phyloP scores from a whole-genome alignment of 106 monocot species.

The Dendrobium nobile region DNA sequence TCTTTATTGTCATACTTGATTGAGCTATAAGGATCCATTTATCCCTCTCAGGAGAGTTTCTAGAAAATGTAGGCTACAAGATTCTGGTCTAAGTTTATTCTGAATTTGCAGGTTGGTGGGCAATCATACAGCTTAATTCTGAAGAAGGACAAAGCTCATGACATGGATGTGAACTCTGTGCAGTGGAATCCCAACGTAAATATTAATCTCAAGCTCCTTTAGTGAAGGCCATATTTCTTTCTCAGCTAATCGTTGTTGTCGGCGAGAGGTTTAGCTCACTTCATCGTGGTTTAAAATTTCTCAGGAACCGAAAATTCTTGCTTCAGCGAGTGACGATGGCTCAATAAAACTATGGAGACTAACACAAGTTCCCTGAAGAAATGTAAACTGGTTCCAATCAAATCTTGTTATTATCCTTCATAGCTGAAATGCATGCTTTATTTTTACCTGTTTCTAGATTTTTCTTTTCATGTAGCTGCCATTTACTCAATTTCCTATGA shows the following conservation, averaged over 20 bases:
- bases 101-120: constrained; percentile 31
- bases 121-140: constrained; percentile 42
- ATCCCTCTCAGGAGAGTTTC: too few relatives aligned
- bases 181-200: constrained; percentile 54
- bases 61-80: too few relatives aligned
- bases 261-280: not conserved
- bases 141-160: constrained; percentile 71
- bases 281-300: not conserved
- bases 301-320: constrained; percentile 44
- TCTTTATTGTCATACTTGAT: too few relatives aligned
- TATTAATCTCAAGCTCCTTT: not conserved
- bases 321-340: constrained; percentile 68
- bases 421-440: not conserved
- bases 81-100: too few relatives aligned
- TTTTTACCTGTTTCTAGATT: too few relatives aligned
- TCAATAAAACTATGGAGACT: constrained; percentile 61
- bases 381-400: not conserved
- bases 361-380: not conserved
- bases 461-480: not conserved
- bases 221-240: not conserved
- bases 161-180: constrained; percentile 66
- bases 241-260: not conserved
- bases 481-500: not conserved
- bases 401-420: not conserved
- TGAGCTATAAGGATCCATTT: too few relatives aligned